Evolutionary conservation across 192 early-diverging fungal genomes (phyloP), one percentile per base, ranked within the genome.

Genomic region (Backusella parvicylindrica): DNA sequence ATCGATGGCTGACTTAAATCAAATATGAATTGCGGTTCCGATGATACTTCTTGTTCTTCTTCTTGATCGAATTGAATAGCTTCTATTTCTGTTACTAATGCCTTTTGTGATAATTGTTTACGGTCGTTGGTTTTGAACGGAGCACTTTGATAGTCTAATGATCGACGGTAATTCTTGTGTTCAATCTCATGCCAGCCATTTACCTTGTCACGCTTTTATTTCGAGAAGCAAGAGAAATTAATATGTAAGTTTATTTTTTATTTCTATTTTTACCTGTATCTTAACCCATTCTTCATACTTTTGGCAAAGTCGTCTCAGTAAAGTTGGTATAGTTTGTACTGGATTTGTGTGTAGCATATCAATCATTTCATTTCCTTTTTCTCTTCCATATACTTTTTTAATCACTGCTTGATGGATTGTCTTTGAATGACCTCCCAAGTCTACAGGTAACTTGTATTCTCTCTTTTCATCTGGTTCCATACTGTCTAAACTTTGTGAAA

Each of bases 251-350:
- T 40, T 41, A 41, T 13, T 16, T 4, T 12, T 41, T 41, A 40
- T 40, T 16, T 21, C n/a, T 7, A n/a, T 38, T 32, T 33, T 75
- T 83, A 93, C 91, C 84, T 94, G 92, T 21, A 91, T 80, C 15
- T 91, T 81, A 69, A 91, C 92, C 97, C 97, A 99, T 81, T 99
- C 98, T 80, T 99, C 97, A 81, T 99, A 95, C 80, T 99, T 99
- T 74, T 97, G 97, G 84, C 95, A 95, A 18, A 99, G 85, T 26
- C 98, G 91, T 78, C 92, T 94, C 23, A 99, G 78, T 56, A 99
- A 92, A 13, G 98, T 89, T 0, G 98, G 98, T 13, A 98, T 92
- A 0, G 95, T 94, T 3, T 91, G 89, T 0, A 91, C 90, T 9
- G 97, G 97, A 75, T 94, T 95, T 41, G 90, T 89, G 78, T 99